A percentile compares a stretch with the other conserved stretches of the same genome.
These are phyloP conservation scores for Thermoascus crustaceus DNA, from an alignment of 2,329 filamentous ascomycete species.

Conservation along the genomic window DNA sequence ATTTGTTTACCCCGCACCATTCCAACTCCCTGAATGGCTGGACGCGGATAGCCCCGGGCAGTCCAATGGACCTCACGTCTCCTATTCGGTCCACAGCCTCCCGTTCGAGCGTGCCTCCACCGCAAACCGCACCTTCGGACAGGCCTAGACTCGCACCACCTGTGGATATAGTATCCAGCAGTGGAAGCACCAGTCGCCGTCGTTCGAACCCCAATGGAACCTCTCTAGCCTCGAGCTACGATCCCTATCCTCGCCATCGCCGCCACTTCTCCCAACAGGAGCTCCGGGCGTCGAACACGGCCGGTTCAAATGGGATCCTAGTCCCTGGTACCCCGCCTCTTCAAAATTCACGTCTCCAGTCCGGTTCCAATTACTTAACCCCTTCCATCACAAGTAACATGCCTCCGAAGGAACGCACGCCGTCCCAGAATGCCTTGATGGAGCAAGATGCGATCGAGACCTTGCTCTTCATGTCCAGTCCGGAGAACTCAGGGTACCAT, in stretches of 20 bases:
- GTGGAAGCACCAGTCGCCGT: slow-evolving; percentile 22
- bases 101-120: slow-evolving; percentile 11
- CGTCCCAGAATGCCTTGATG: slow-evolving; percentile 38
- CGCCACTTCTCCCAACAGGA: slow-evolving; percentile 28
- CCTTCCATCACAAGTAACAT: slow-evolving; percentile 11
- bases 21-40: slow-evolving; percentile 5
- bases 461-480: slow-evolving; percentile 43
- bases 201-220: slow-evolving; percentile 31
- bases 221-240: slow-evolving; percentile 11
- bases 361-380: slow-evolving; percentile 6
- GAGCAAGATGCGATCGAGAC: slow-evolving; percentile 46
- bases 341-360: slow-evolving; percentile 14
- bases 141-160: slow-evolving; percentile 36
- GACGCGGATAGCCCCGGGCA: slow-evolving; percentile 10
- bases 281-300: slow-evolving; percentile 11
- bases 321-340: slow-evolving; percentile 27
- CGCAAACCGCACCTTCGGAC: slow-evolving; percentile 12
- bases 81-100: slow-evolving; percentile 6
- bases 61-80: no score
- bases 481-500: slow-evolving; percentile 39
- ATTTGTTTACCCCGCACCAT: slow-evolving; percentile 9
- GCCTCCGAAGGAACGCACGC: slow-evolving; percentile 23
- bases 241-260: slow-evolving; percentile 20
- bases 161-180: slow-evolving; percentile 32
- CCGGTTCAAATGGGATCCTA: slow-evolving; percentile 12